Conservation (phyloP, 1,139 yeast species). For the Suzukiozyma palmioleophila region DNA sequence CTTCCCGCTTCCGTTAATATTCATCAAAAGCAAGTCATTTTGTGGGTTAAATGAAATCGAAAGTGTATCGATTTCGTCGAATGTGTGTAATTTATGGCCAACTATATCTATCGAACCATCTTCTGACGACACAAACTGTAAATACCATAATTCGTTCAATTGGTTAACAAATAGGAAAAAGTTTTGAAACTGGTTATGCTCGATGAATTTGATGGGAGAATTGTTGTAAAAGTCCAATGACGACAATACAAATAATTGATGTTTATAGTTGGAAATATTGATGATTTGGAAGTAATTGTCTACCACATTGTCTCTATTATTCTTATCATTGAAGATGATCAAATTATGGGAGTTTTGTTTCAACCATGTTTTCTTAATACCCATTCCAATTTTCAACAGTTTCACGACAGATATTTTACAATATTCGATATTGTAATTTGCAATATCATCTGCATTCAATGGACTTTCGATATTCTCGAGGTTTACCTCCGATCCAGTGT, state of each 20-base stretch:
- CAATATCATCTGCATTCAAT: constrained; percentile 33
- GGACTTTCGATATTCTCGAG: constrained; percentile 38
- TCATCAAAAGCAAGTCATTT: constrained; percentile 18
- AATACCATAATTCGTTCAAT: constrained; percentile 25
- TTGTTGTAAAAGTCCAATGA: constrained; percentile 29
- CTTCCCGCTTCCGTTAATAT: constrained; percentile 9
- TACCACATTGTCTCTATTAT: constrained; percentile 10
- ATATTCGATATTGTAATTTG: constrained; percentile 22
- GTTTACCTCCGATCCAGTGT: constrained; percentile 17
- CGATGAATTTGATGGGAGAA: constrained; percentile 18
- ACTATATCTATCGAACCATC: constrained; percentile 11
- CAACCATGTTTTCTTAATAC: constrained; percentile 32
- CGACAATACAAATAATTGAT: constrained; percentile 23
- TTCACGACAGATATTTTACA: constrained; percentile 30
- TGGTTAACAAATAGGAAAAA: constrained; percentile 30
- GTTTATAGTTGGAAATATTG: constrained; percentile 30
- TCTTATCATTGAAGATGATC: constrained; percentile 25
- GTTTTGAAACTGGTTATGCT: constrained; percentile 24
- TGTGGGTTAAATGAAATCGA: constrained; percentile 24
- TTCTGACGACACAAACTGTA: constrained; percentile 14
- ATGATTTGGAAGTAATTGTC: constrained; percentile 28
- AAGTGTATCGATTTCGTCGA: constrained; percentile 3
- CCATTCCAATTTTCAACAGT: constrained; percentile 33
- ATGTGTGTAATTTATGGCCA: constrained; percentile 14
- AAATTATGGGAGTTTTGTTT: constrained; percentile 38